Evolutionary conservation across 345 rosid genomes (phyloP).

Genomic region (Tarenaya hassleriana): DNA sequence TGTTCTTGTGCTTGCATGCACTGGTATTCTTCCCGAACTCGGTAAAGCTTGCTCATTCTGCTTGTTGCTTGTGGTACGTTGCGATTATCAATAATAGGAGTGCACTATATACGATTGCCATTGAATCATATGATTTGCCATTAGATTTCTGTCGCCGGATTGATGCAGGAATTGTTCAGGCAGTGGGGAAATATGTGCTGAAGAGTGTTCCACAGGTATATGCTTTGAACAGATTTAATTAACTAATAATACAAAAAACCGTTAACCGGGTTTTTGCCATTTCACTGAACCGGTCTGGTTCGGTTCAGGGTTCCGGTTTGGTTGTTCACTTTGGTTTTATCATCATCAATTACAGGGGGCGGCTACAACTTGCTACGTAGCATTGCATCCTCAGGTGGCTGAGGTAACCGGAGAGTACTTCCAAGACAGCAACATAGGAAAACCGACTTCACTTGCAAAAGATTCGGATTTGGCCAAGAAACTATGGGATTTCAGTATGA

Average conservation of each 20-base stretch:
- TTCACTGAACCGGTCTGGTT: too few species aligned
- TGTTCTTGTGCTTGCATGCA: too few species aligned
- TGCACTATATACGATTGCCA: too few species aligned
- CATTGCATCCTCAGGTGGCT: conserved; percentile 57
- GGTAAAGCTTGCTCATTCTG: too few species aligned
- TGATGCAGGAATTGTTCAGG: conserved; percentile 37
- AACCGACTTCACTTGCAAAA: conserved; percentile 36
- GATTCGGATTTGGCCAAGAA: conserved; percentile 47
- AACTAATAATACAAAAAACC: background rate
- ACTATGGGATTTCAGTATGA: conserved; percentile 67
- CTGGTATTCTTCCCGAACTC: too few species aligned
- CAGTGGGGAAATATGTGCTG: conserved; percentile 38
- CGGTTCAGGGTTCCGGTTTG: background rate
- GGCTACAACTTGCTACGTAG: conserved; percentile 70
- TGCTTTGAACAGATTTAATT: background rate
- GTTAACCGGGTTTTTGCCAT: too few species aligned
- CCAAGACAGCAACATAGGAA: conserved; percentile 41
- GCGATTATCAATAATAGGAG: background rate
- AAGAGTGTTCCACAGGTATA: conserved; percentile 66
- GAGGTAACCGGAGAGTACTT: conserved; percentile 70
- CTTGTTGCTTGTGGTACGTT: too few species aligned
- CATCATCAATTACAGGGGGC: conserved; percentile 60
- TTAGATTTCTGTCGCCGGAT: background rate
- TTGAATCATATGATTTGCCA: background rate
- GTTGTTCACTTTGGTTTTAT: too few species aligned